Conservation (phyloP, 179 eudicot genomes). For the Spinacia oleracea region DNA sequence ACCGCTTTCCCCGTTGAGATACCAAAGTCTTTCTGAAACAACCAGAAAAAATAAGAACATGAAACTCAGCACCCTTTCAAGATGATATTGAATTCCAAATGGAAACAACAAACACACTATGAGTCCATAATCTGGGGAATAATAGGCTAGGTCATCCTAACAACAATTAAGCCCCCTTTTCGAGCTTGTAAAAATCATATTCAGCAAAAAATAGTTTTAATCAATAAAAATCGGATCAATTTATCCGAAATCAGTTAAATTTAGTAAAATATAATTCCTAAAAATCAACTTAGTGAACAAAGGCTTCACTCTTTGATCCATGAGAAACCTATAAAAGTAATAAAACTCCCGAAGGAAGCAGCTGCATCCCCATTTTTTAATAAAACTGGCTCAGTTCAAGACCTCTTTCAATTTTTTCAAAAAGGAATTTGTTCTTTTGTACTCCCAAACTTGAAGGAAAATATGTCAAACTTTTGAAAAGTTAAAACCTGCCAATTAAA, state of each 20-base stretch:
- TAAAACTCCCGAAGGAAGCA: too few relatives aligned
- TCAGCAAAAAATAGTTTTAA: background rate
- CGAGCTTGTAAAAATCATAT: background rate
- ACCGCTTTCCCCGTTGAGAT: conserved; percentile 35
- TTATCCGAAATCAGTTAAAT: background rate
- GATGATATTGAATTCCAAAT: background rate
- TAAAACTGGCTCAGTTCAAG: too few relatives aligned
- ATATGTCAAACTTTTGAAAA: too few relatives aligned
- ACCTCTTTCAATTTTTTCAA: too few relatives aligned
- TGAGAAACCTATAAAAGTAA: too few relatives aligned
- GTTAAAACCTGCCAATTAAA: background rate
- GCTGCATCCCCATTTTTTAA: too few relatives aligned
- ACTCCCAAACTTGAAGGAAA: too few relatives aligned
- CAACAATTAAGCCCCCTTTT: background rate
- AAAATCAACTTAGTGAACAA: background rate
- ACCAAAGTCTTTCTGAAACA: conserved; percentile 45
- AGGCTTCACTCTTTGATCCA: background rate
- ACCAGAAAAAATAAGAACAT: background rate
- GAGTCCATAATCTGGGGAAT: background rate
- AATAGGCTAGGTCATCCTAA: background rate
- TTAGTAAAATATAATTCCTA: background rate
- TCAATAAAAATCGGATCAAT: background rate
- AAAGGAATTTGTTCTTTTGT: too few relatives aligned
- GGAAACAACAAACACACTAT: too few relatives aligned
- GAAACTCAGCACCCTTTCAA: background rate